A percentile compares a stretch with the other conserved stretches of the same genome.
These are phyloP conservation scores for Colletotrichum sp. DNA, from an alignment of 2,329 filamentous ascomycete species.

Conservation along the genomic window DNA sequence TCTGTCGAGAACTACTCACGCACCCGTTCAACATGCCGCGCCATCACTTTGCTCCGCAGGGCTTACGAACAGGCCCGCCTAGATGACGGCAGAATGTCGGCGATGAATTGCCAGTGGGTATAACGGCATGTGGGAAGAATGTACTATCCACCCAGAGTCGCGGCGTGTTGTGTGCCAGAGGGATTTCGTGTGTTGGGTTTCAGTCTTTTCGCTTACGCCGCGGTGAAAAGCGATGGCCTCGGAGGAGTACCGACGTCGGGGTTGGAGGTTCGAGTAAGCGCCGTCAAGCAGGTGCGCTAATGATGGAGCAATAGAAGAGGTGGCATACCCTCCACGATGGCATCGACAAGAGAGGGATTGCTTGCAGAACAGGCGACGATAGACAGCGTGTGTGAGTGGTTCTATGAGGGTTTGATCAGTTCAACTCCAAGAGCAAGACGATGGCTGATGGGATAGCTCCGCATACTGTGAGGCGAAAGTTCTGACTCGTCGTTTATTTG, in stretches of 20 bases:
- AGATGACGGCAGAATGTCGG: background rate
- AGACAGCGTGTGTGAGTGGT: background rate
- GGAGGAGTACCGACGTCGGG: background rate
- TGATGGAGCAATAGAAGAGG: background rate
- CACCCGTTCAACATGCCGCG: background rate
- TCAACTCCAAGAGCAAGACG: background rate
- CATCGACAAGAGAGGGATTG: background rate
- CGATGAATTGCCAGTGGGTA: background rate
- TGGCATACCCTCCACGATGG: background rate
- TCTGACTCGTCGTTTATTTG: slow-evolving; percentile 14
- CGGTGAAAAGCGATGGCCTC: background rate
- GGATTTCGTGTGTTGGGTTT: slow-evolving; percentile 14
- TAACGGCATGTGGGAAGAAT: background rate
- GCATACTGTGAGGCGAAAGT: background rate
- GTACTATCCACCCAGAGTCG: background rate
- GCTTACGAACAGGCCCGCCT: background rate
- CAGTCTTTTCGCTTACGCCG: background rate
- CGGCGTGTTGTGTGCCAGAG: slow-evolving; percentile 11
- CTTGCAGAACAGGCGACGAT: background rate
- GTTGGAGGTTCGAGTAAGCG: background rate
- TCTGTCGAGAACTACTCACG: background rate
- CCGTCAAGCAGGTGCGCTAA: background rate
- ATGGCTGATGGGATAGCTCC: background rate
- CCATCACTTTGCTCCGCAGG: background rate
- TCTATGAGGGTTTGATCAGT: background rate